These are phyloP conservation scores for Dendrobium huoshanense DNA, from an alignment of 106 monocot species.

Conservation along the genomic window DNA sequence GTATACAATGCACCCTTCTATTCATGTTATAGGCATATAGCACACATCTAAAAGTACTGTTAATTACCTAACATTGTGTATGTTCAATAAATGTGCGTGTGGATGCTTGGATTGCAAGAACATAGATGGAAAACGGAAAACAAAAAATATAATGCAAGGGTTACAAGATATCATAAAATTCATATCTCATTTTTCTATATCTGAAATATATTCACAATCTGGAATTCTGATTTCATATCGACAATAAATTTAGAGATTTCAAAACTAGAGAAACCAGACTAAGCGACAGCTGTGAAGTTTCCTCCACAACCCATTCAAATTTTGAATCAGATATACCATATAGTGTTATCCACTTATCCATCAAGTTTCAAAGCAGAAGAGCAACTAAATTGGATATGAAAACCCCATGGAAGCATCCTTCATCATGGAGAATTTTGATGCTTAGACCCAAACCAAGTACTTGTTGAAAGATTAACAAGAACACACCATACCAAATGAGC, in stretches of 20 bases:
- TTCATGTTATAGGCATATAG: background rate
- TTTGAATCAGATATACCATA: background rate
- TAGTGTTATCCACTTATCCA: background rate
- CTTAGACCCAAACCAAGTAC: background rate
- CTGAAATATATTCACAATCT: too few species aligned
- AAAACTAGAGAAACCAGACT: background rate
- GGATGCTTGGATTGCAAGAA: too few species aligned
- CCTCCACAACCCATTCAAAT: background rate
- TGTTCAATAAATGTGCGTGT: background rate
- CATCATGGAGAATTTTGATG: background rate
- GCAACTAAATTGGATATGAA: background rate
- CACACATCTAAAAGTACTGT: too few species aligned
- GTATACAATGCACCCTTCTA: background rate
- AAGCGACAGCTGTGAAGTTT: background rate
- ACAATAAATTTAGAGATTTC: background rate
- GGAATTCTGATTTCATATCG: background rate
- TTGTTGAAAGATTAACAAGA: background rate
- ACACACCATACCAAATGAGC: constrained; percentile 53
- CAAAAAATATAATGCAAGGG: background rate
- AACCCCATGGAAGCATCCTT: background rate
- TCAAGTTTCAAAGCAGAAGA: background rate
- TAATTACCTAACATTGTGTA: background rate
- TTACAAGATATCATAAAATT: background rate
- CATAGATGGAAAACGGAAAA: background rate
- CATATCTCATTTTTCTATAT: background rate